Percentiles rank a stretch among this genome's conserved stretches.
Conservation (phyloP, 805 yeast species). For the Hanseniaspora clermontiae region DNA sequence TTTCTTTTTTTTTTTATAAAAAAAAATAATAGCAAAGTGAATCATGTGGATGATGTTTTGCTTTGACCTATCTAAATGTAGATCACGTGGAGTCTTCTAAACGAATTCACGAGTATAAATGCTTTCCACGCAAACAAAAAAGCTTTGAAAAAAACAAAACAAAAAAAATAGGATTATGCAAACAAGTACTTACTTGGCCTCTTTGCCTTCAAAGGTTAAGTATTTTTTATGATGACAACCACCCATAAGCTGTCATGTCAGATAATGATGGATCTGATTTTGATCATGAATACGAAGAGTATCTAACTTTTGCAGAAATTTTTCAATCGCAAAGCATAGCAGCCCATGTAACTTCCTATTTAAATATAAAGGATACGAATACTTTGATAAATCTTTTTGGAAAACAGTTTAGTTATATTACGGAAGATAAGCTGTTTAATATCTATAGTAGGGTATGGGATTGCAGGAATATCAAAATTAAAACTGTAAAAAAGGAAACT, state of each 20-base stretch:
- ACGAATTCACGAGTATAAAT: neutral
- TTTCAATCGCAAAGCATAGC: conserved; percentile 4
- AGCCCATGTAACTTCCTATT: neutral
- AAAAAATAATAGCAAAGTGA: too few species aligned
- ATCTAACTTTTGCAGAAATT: conserved; percentile 3
- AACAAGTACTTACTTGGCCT: neutral
- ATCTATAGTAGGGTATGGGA: conserved; percentile 2
- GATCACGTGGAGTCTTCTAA: neutral
- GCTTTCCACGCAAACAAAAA: too few species aligned
- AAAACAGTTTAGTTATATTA: neutral
- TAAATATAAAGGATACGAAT: conserved; percentile 3
- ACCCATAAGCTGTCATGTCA: too few species aligned
- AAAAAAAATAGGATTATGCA: neutral
- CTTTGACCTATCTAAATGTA: too few species aligned
- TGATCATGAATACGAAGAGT: neutral
- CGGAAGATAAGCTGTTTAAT: conserved; percentile 7
- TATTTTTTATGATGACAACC: neutral
- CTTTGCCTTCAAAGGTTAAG: too few species aligned
- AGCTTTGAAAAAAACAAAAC: neutral
- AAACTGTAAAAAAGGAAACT: neutral
- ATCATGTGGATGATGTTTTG: too few species aligned
- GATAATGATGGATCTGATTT: neutral
- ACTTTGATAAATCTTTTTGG: neutral
- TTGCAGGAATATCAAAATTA: neutral
- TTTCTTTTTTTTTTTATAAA: too few species aligned